Conservation (phyloP, 352 stramenopile species). For the Halophytophthora polymorphica region DNA sequence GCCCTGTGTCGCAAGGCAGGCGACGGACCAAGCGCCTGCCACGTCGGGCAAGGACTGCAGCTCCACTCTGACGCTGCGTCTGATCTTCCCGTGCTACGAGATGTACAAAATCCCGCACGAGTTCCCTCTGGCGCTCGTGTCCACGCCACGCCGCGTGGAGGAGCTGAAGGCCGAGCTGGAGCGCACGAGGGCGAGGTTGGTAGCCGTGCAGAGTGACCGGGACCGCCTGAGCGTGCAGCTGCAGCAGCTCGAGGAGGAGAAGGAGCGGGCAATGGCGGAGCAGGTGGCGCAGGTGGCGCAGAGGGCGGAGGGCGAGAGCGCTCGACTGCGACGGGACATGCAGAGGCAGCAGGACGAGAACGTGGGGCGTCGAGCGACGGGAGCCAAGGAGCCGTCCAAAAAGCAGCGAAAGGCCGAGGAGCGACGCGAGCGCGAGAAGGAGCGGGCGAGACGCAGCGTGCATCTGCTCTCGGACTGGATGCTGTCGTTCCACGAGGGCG, state of each 20-base stretch:
- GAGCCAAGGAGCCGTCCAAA: not conserved
- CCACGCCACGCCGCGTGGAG: slow-evolving; percentile 6
- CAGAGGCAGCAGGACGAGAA: not conserved
- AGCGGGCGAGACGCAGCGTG: slow-evolving; percentile 21
- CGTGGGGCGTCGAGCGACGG: not conserved
- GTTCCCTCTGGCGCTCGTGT: slow-evolving; percentile 29
- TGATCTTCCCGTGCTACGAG: slow-evolving; percentile 37
- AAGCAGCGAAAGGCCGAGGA: slow-evolving; percentile 1
- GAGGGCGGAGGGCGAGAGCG: slow-evolving; percentile 5
- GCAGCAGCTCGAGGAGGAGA: slow-evolving; percentile 21
- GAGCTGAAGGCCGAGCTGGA: slow-evolving; percentile 17
- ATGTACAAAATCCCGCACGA: slow-evolving; percentile 31
- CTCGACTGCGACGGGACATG: not conserved
- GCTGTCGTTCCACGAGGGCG: slow-evolving; percentile 14
- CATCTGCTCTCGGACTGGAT: slow-evolving; percentile 27
- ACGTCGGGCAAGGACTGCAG: not conserved
- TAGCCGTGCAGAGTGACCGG: slow-evolving; percentile 8
- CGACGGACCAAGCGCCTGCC: slow-evolving; percentile 1
- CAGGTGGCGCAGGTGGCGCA: slow-evolving; percentile 11
- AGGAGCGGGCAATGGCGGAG: slow-evolving; percentile 7
- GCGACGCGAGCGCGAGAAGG: slow-evolving; percentile 8
- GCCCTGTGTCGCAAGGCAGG: slow-evolving; percentile 18
- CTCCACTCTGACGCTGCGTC: slow-evolving; percentile 19
- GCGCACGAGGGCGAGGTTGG: slow-evolving; percentile 10
- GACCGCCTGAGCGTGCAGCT: slow-evolving; percentile 23